phyloP scores from a whole-genome alignment of 179 eudicot genomes.

The Beta lomatogona region DNA sequence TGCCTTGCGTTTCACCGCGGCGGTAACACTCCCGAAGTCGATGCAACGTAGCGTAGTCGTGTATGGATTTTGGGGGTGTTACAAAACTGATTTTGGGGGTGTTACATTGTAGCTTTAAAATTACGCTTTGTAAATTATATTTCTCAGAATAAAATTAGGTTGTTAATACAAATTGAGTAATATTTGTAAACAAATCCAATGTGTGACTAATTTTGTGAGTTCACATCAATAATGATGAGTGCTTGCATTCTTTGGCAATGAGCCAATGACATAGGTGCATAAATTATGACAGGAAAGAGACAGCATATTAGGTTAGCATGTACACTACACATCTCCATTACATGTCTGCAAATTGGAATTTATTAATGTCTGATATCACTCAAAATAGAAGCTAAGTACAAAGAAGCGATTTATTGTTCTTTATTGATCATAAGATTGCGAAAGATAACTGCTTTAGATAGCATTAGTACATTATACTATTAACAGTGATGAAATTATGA shows the following conservation, averaged over 20 bases:
- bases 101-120: too few relatives aligned
- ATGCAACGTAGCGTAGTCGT: too few relatives aligned
- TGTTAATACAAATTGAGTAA: too few relatives aligned
- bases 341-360: conserved; percentile 5
- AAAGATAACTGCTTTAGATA: conserved; percentile 22
- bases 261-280: conserved; percentile 9
- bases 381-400: background rate
- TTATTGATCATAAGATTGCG: conserved; percentile 6
- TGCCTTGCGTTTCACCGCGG: too few relatives aligned
- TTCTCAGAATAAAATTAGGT: too few relatives aligned
- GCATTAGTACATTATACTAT: conserved; percentile 3
- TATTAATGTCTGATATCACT: background rate
- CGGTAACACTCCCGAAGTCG: too few relatives aligned
- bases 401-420: background rate
- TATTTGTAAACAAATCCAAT: too few relatives aligned
- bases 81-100: too few relatives aligned
- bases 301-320: background rate
- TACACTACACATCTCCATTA: conserved; percentile 5
- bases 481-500: background rate
- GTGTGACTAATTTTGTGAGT: background rate
- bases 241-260: conserved; percentile 5
- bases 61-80: too few relatives aligned
- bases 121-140: too few relatives aligned
- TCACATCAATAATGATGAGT: background rate
- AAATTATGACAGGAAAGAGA: conserved; percentile 17